Evolutionary conservation across 768 basidiomycete genomes (phyloP).

Genomic region (Cantharellus anzutake): DNA sequence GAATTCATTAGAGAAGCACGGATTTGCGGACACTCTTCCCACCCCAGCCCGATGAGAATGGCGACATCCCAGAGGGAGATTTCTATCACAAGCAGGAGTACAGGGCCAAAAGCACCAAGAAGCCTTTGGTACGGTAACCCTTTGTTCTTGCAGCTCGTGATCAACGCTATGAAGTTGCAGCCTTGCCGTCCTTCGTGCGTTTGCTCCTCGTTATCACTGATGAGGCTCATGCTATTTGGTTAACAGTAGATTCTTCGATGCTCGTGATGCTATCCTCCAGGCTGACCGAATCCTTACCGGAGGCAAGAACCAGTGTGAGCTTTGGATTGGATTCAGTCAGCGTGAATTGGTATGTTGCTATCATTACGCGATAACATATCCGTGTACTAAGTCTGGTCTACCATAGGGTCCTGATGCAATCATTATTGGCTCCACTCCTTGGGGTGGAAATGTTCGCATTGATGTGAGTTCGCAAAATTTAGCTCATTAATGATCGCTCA

Average conservation of each 20-base stretch:
- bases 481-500: too few relatives aligned
- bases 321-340: conserved; percentile 63
- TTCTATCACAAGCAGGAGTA: conserved; percentile 32
- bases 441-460: too few relatives aligned
- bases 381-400: too few relatives aligned
- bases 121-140: conserved; percentile 88
- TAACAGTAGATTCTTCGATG: conserved; percentile 40
- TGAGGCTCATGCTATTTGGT: too few relatives aligned
- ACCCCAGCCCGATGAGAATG: conserved; percentile 43
- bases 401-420: too few relatives aligned
- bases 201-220: too few relatives aligned
- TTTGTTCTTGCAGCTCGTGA: conserved; percentile 45
- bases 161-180: conserved; percentile 91
- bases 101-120: conserved; percentile 27
- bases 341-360: conserved; percentile 37
- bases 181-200: conserved; percentile 55
- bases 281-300: conserved; percentile 80
- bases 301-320: conserved; percentile 29
- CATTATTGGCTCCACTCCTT: too few relatives aligned
- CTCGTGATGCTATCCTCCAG: conserved; percentile 75
- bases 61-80: conserved; percentile 17
- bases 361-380: neutral
- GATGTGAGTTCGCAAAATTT: too few relatives aligned
- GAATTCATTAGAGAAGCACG: conserved; percentile 59
- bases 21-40: conserved; percentile 72